Percentiles rank a stretch among this genome's conserved stretches.
Conservation (phyloP, 2,329 filamentous ascomycete genomes). For the Biscogniauxia mediterranea region DNA sequence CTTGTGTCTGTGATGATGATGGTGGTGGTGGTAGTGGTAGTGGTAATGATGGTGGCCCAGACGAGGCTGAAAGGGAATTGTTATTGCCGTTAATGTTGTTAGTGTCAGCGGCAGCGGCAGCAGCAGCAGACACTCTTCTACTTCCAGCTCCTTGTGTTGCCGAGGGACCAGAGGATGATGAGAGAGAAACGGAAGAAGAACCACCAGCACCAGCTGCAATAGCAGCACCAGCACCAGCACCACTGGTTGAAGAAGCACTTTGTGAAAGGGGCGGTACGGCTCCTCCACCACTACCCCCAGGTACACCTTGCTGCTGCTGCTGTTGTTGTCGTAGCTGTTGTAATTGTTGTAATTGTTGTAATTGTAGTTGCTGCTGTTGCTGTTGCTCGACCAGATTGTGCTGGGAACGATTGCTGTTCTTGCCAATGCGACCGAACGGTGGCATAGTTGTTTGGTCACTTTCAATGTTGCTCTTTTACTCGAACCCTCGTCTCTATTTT, state of each 20-base stretch:
- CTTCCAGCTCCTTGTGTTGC: slow-evolving; percentile 21
- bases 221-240: slow-evolving; percentile 6
- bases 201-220: slow-evolving; percentile 10
- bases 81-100: slow-evolving; percentile 24
- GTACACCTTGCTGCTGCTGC: slow-evolving; percentile 31
- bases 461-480: not conserved
- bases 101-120: slow-evolving; percentile 17
- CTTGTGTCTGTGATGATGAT: too few species aligned
- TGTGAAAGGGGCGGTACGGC: slow-evolving; percentile 31
- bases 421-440: slow-evolving; percentile 53
- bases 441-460: slow-evolving; percentile 42
- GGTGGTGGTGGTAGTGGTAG: too few species aligned
- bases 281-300: slow-evolving; percentile 27
- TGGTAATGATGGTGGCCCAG: slow-evolving; percentile 25
- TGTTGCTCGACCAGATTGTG: slow-evolving; percentile 50
- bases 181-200: slow-evolving; percentile 13
- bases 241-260: slow-evolving; percentile 5
- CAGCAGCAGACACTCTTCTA: slow-evolving; percentile 26
- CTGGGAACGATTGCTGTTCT: slow-evolving; percentile 47
- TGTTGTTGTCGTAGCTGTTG: slow-evolving; percentile 16
- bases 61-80: slow-evolving; percentile 47
- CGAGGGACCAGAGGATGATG: slow-evolving; percentile 13
- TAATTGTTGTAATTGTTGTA: slow-evolving; percentile 22
- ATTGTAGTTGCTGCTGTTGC: slow-evolving; percentile 32
- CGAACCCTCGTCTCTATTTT: not conserved